A percentile compares a stretch with the other conserved stretches of the same genome.
These are phyloP conservation scores for Lecanicillium sp. DNA, from an alignment of 2,329 filamentous ascomycete genomes.

Conservation along the genomic window DNA sequence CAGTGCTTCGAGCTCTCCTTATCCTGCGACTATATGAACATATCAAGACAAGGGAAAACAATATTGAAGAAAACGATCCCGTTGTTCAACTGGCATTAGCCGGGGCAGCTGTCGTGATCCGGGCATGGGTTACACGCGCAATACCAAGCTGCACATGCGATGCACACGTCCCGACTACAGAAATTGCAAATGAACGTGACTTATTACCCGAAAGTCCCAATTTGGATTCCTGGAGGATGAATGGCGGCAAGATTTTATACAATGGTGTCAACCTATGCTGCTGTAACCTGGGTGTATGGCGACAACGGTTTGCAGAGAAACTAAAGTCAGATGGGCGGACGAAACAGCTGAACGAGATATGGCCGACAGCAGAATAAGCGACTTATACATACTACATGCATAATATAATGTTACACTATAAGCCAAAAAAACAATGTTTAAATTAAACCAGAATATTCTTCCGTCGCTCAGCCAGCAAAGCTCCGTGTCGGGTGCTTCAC, in stretches of 20 bases:
- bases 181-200: background rate
- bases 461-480: no score
- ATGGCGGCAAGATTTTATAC: slow-evolving; percentile 3
- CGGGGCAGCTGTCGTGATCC: slow-evolving; percentile 2
- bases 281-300: slow-evolving; percentile 5
- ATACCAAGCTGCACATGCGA: slow-evolving; percentile 1
- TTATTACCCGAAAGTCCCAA: background rate
- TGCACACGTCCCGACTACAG: slow-evolving; percentile 1
- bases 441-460: no score
- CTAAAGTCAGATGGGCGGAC: slow-evolving; percentile 3
- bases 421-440: no score
- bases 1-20: slow-evolving; percentile 1
- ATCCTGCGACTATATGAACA: slow-evolving; percentile 4
- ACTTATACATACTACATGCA: no score
- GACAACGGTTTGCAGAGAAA: slow-evolving; percentile 1
- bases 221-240: slow-evolving; percentile 1
- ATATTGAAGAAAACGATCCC: slow-evolving; percentile 1
- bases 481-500: no score
- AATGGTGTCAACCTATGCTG: slow-evolving; percentile 4
- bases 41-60: background rate
- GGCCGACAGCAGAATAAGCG: no score
- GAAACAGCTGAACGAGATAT: background rate
- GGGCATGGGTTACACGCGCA: slow-evolving; percentile 5
- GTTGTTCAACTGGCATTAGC: slow-evolving; percentile 3
- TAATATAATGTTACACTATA: no score